Evolutionary conservation across 176 grass and related monocot genomes (phyloP), one percentile per base, ranked within the genome.

Genomic region (Aegilops longissima): DNA sequence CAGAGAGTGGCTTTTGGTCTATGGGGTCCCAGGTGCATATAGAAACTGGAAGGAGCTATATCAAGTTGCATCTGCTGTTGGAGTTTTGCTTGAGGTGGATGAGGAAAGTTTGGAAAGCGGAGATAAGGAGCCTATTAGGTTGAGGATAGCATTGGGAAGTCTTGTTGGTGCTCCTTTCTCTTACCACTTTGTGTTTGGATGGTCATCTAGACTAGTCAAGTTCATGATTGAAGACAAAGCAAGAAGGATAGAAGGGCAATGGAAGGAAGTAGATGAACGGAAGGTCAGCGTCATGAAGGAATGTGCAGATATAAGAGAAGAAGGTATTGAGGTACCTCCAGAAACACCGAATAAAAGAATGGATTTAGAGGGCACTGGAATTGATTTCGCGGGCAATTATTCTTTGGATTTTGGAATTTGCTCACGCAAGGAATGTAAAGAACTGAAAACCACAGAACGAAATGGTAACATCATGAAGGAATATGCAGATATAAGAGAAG

Each of bases 1-100:
- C 62, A 35, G 56, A 38, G 62, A 82, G 40, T 90, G 78, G 83
- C 25, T 90, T 86, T 86, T 77, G 14, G 72, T 82, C 30, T 82
- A 14, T 82, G 84, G 84, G 79, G 17, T 90, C 29, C 88, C 79
- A 77, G 76, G 2, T 70, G 77, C 49, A 78, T 82, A 86, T 17
- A 90, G 79, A 77, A 82, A 70, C 64, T 90, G 79, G 88, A 86
- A 78, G 52, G 84, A 71, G 73, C 44, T 90, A 90, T 86, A 86
- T 54, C 84, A 86, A 77, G 79, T 86, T 52, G 84, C 64, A 54
- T 90, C 63, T 24, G 39, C 84, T 40, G 27, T 90, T 38, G 73
- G 88, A 39, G 79, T 90, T 8, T 54, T 90, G 84, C 61, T 65
- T 38, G 88, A 70, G 1, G 88, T 90, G 14, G 88, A 86, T 23